Percentiles rank a stretch among this genome's conserved stretches.
These are phyloP conservation scores for Saturnispora dispora DNA, from an alignment of 805 yeast species.

Conservation along the genomic window DNA sequence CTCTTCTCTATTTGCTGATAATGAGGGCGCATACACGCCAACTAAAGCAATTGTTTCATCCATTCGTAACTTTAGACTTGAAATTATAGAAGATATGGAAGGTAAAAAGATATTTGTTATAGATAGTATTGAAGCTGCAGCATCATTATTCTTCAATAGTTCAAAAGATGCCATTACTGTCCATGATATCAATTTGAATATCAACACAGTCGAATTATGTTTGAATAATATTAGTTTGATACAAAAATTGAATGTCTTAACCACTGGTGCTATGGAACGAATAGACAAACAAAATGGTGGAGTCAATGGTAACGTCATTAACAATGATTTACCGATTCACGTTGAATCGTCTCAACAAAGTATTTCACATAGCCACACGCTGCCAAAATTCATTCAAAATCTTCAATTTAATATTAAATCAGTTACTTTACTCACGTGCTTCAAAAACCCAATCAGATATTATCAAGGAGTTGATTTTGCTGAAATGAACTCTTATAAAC, in stretches of 20 bases:
- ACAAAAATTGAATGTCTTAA: background rate
- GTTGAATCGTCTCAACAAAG: background rate
- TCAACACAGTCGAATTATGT: constrained; percentile 10
- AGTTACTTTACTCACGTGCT: constrained; percentile 21
- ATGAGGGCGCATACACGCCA: constrained; percentile 4
- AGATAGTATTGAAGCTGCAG: constrained; percentile 13
- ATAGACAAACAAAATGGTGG: background rate
- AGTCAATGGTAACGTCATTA: background rate
- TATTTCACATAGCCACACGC: too few species aligned
- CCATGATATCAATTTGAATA: constrained; percentile 3
- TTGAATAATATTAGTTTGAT: constrained; percentile 7
- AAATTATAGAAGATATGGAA: constrained; percentile 10
- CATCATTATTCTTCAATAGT: constrained; percentile 9
- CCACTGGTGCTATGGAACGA: background rate
- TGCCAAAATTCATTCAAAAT: constrained; percentile 12
- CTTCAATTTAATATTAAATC: constrained; percentile 10
- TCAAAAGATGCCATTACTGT: constrained; percentile 5
- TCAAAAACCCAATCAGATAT: constrained; percentile 24
- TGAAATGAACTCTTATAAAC: constrained; percentile 19
- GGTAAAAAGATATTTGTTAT: constrained; percentile 12
- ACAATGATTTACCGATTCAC: background rate
- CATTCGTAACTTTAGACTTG: constrained; percentile 18
- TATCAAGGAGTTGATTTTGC: constrained; percentile 25
- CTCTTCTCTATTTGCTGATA: constrained; percentile 17
- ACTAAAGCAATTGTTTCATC: constrained; percentile 16